phyloP scores from a whole-genome alignment of 208 protist genomes.

The Acanthamoeba culbertsoni region DNA sequence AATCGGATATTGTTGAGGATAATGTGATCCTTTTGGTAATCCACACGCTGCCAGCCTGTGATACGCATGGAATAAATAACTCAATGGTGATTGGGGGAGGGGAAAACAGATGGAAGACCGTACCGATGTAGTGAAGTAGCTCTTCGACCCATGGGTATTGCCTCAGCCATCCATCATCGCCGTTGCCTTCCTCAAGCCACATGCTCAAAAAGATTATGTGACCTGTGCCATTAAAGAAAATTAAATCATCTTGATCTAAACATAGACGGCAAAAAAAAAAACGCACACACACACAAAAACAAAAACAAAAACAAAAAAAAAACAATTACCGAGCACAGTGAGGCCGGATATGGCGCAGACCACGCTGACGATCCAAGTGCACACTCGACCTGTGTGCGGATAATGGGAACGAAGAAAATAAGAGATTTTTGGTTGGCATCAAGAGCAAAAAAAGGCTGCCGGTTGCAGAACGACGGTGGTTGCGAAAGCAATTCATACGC shows the following conservation, averaged over 20 bases:
- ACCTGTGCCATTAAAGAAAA: background rate
- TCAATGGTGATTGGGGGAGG: too few species aligned
- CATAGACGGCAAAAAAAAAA: background rate
- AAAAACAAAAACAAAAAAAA: background rate
- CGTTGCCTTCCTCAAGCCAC: background rate
- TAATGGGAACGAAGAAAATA: too few species aligned
- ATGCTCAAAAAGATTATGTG: background rate
- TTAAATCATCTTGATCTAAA: background rate
- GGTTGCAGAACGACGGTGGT: too few species aligned
- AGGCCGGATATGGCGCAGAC: background rate
- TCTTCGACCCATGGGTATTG: background rate
- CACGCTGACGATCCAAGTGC: background rate
- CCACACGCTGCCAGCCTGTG: background rate
- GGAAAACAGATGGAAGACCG: background rate
- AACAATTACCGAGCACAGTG: background rate
- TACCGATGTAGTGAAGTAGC: background rate
- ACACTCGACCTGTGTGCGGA: background rate
- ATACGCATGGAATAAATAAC: background rate
- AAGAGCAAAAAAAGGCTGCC: background rate
- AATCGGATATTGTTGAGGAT: background rate
- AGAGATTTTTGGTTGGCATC: background rate
- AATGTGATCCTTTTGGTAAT: background rate
- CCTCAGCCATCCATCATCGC: background rate
- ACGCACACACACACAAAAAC: too few species aligned
- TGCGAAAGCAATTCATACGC: background rate